These are phyloP conservation scores for Daldinia caldariorum DNA, from an alignment of 495 filamentous ascomycete genomes.

Conservation along the genomic window DNA sequence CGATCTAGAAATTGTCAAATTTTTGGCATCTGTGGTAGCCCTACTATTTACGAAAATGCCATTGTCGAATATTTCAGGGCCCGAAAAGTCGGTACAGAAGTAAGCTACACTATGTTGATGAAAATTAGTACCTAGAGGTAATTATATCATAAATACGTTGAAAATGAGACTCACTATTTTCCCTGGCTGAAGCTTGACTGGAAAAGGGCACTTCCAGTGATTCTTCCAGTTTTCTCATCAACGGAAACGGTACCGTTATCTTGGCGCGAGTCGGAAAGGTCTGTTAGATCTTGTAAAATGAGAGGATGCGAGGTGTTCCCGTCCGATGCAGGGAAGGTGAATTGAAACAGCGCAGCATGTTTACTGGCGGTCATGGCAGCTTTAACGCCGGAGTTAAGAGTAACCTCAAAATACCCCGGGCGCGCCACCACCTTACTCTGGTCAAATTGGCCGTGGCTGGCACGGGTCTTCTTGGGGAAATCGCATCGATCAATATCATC, in stretches of 20 bases:
- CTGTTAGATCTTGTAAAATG: conserved; percentile 71
- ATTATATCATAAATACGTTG: too few species aligned
- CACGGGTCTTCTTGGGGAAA: conserved; percentile 62
- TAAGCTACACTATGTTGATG: conserved; percentile 46
- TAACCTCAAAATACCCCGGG: conserved; percentile 74
- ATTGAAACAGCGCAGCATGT: conserved; percentile 73
- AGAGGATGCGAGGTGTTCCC: conserved; percentile 63
- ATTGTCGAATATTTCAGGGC: conserved; percentile 68
- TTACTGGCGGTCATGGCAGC: conserved; percentile 76
- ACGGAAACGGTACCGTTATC: conserved; percentile 68
- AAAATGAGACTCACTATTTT: conserved; percentile 55
- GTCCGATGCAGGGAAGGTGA: conserved; percentile 65
- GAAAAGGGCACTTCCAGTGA: conserved; percentile 73
- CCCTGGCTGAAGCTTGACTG: conserved; percentile 75
- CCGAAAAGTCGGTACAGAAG: conserved; percentile 78
- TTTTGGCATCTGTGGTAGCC: conserved; percentile 63
- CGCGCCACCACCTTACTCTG: conserved; percentile 64
- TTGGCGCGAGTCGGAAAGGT: conserved; percentile 70
- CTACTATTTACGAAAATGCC: conserved; percentile 72
- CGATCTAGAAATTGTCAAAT: conserved; percentile 66
- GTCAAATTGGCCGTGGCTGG: conserved; percentile 52
- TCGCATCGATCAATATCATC: conserved; percentile 71
- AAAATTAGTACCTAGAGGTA: conserved; percentile 22
- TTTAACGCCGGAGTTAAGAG: conserved; percentile 65
- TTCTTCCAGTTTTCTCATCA: conserved; percentile 63